These are phyloP conservation scores for Dovyalis caffra DNA, from an alignment of 345 rosid species.

Conservation along the genomic window DNA sequence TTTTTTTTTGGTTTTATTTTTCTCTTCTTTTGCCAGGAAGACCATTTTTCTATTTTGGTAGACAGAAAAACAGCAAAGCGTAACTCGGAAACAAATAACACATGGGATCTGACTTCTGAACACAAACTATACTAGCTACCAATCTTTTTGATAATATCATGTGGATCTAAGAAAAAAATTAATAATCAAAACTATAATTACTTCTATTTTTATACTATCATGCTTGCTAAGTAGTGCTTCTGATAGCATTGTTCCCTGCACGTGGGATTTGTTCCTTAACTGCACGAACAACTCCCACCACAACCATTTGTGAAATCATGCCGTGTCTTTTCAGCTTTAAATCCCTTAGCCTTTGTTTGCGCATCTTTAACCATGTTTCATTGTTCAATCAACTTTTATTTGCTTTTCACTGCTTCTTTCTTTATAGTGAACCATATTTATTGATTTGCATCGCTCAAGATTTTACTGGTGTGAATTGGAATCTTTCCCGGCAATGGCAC, in stretches of 20 bases:
- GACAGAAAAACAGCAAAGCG: too few species aligned
- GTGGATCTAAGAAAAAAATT: neutral
- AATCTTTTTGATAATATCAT: neutral
- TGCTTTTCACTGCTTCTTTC: neutral
- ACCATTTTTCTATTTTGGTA: too few species aligned
- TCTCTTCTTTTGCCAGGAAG: too few species aligned
- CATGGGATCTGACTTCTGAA: too few species aligned
- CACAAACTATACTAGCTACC: too few species aligned
- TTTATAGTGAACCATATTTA: neutral
- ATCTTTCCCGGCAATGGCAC: too few species aligned
- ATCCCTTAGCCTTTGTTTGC: neutral
- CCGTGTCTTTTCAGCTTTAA: neutral
- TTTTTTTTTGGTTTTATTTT: too few species aligned
- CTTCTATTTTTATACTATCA: neutral
- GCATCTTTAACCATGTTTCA: neutral
- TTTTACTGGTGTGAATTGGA: too few species aligned
- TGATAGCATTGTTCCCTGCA: constrained; percentile 28
- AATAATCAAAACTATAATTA: neutral
- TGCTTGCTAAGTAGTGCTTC: too few species aligned
- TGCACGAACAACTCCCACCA: neutral
- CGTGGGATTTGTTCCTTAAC: constrained; percentile 22
- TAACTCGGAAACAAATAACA: too few species aligned
- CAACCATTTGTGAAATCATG: neutral
- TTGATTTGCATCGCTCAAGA: too few species aligned
- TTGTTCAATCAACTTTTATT: neutral